A percentile compares a stretch with the other conserved stretches of the same genome.
These are phyloP conservation scores for Lactifluus pinguis DNA, from an alignment of 768 basidiomycete genomes.

Conservation along the genomic window DNA sequence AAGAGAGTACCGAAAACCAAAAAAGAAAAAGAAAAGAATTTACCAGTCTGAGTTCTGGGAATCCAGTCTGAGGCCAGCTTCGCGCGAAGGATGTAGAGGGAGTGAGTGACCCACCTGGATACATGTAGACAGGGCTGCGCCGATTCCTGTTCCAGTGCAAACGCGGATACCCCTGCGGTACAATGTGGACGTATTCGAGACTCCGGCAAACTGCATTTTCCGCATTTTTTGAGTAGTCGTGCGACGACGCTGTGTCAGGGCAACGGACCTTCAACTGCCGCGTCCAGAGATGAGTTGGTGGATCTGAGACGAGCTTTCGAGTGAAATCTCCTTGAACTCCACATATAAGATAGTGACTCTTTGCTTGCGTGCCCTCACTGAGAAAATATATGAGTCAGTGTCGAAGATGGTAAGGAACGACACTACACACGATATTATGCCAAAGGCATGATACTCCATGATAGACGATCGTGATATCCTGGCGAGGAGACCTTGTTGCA, in stretches of 20 bases:
- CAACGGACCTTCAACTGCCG: slow-evolving; percentile 61
- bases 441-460: slow-evolving; percentile 79
- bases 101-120: slow-evolving; percentile 11
- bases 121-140: slow-evolving; percentile 62
- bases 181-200: slow-evolving; percentile 72
- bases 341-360: slow-evolving; percentile 74
- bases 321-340: slow-evolving; percentile 83
- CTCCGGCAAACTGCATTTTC: slow-evolving; percentile 62
- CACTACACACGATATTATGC: slow-evolving; percentile 55
- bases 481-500: slow-evolving; percentile 74
- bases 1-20: slow-evolving; percentile 1
- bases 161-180: slow-evolving; percentile 75
- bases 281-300: slow-evolving; percentile 67
- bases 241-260: neutral
- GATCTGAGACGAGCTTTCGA: slow-evolving; percentile 55
- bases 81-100: too few relatives aligned
- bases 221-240: neutral
- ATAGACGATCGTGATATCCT: slow-evolving; percentile 64
- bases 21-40: slow-evolving; percentile 22
- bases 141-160: slow-evolving; percentile 77
- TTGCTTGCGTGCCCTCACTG: slow-evolving; percentile 64
- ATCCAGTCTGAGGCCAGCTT: neutral
- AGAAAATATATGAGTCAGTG: neutral
- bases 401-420: slow-evolving; percentile 5
- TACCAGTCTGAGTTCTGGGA: slow-evolving; percentile 60